Conservation (phyloP, 768 basidiomycete genomes). For the Saitozyma sp. region DNA sequence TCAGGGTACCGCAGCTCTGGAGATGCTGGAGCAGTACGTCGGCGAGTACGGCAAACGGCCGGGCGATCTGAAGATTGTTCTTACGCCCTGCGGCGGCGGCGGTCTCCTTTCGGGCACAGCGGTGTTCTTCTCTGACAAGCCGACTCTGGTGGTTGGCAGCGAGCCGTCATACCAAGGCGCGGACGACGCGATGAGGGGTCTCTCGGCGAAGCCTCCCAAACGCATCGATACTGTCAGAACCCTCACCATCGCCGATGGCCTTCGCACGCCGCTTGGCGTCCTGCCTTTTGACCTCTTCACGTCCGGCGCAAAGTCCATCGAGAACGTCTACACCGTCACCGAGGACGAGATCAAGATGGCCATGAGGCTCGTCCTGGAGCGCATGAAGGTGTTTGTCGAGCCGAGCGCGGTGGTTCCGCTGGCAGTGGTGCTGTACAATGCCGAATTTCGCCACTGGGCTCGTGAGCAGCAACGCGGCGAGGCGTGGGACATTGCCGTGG, state of each 20-base stretch:
- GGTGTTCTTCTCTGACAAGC: slow-evolving; percentile 27
- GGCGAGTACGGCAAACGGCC: not conserved
- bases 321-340: slow-evolving; percentile 30
- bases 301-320: slow-evolving; percentile 18
- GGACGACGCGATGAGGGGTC: slow-evolving; percentile 38
- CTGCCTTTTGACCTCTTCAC: slow-evolving; percentile 28
- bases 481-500: slow-evolving; percentile 26
- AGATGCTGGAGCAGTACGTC: slow-evolving; percentile 31
- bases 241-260: slow-evolving; percentile 43
- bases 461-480: slow-evolving; percentile 19
- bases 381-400: slow-evolving; percentile 44
- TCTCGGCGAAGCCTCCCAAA: slow-evolving; percentile 21
- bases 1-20: slow-evolving; percentile 38
- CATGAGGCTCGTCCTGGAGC: slow-evolving; percentile 33
- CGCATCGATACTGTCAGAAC: slow-evolving; percentile 30
- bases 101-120: slow-evolving; percentile 35
- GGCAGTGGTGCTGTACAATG: slow-evolving; percentile 37
- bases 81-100: slow-evolving; percentile 38
- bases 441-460: slow-evolving; percentile 21
- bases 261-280: slow-evolving; percentile 33
- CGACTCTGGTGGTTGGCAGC: slow-evolving; percentile 16
- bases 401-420: slow-evolving; percentile 38
- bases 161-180: slow-evolving; percentile 36
- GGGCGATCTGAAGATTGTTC: slow-evolving; percentile 19
- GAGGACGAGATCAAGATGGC: slow-evolving; percentile 41